These are phyloP conservation scores for Scytalidium sp. DNA, from an alignment of 2,329 filamentous ascomycete genomes.

Conservation along the genomic window DNA sequence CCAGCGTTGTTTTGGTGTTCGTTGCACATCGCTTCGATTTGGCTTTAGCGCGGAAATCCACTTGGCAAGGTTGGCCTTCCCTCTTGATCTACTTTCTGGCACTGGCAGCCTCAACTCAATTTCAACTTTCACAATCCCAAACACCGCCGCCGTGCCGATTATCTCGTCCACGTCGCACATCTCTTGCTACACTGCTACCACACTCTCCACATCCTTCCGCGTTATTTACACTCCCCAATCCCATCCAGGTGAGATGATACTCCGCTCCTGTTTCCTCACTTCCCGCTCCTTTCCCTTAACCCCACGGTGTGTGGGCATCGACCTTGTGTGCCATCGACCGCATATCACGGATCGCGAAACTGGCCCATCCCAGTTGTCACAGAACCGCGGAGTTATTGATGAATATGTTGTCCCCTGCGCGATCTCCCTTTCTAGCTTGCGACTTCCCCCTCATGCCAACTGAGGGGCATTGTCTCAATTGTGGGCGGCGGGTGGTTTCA, in stretches of 20 bases:
- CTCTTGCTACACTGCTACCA: not conserved
- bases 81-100: conserved; percentile 20
- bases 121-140: conserved; percentile 2
- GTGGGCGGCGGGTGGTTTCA: not conserved
- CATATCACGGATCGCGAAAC: not conserved
- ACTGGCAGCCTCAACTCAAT: conserved; percentile 16
- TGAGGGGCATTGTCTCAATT: not conserved
- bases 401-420: not conserved
- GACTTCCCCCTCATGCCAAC: not conserved
- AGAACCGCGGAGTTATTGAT: not conserved
- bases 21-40: not conserved
- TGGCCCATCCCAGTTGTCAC: not conserved
- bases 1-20: not conserved
- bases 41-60: conserved; percentile 1
- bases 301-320: not conserved
- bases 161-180: conserved; percentile 14
- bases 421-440: not conserved
- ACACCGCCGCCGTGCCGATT: conserved; percentile 3
- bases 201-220: conserved; percentile 4
- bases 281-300: conserved; percentile 10
- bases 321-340: not conserved
- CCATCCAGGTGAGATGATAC: conserved; percentile 20
- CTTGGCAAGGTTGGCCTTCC: conserved; percentile 1
- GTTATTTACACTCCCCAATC: conserved; percentile 7
- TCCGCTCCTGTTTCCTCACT: conserved; percentile 25